Percentiles rank a stretch among this genome's conserved stretches.
phyloP scores from a whole-genome alignment of 140 eudicot species.

The Oenanthe javanica region DNA sequence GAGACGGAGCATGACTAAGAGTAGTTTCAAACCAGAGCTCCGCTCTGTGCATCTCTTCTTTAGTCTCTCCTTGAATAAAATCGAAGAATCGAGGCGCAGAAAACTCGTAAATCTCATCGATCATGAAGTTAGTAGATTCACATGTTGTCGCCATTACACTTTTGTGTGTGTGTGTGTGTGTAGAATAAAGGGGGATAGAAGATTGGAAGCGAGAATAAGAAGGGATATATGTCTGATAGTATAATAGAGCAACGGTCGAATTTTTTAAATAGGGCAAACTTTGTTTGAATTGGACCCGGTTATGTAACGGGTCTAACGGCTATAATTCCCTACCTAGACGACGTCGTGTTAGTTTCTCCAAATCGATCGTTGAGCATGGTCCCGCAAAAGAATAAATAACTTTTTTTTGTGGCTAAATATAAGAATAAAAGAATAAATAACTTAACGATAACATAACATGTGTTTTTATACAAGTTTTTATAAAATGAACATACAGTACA shows the following conservation, averaged over 20 bases:
- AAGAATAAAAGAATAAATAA: too few species aligned
- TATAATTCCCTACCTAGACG: not conserved
- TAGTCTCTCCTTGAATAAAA: constrained; percentile 59
- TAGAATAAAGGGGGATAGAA: not conserved
- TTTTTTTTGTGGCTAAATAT: too few species aligned
- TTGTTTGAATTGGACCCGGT: not conserved
- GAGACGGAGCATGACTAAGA: constrained; percentile 74
- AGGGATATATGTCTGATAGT: not conserved
- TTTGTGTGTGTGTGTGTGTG: constrained; percentile 14
- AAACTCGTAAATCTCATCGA: constrained; percentile 65
- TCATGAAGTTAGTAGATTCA: constrained; percentile 32
- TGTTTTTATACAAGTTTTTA: too few species aligned
- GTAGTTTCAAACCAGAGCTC: constrained; percentile 81
- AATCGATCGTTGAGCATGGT: too few species aligned
- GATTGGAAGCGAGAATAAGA: not conserved
- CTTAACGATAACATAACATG: too few species aligned
- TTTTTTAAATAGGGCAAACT: not conserved
- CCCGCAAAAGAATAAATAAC: too few species aligned
- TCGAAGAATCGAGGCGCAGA: constrained; percentile 75
- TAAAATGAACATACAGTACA: too few species aligned
- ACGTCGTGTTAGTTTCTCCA: not conserved
- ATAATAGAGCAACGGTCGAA: constrained; percentile 25
- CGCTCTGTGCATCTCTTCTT: constrained; percentile 41
- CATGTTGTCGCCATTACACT: constrained; percentile 26
- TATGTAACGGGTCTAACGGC: not conserved